Percentiles rank a stretch among this genome's conserved stretches.
phyloP scores from a whole-genome alignment of 2,329 filamentous ascomycete species.

The Curvularia verruculosa region DNA sequence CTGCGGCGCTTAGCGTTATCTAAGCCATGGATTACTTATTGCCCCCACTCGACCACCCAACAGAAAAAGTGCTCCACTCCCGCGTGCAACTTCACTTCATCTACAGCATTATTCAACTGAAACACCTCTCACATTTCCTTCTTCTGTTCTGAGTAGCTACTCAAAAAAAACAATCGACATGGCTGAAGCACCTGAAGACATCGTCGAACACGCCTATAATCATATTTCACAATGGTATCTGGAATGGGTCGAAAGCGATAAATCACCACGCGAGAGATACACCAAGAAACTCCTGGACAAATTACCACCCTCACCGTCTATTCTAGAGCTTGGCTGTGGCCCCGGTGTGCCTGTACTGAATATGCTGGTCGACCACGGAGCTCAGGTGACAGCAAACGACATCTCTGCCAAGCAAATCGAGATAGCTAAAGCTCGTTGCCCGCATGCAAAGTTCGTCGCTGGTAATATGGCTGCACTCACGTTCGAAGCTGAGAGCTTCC shows the following conservation, averaged over 20 bases:
- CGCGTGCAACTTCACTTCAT: not conserved
- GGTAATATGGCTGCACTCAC: slow-evolving; percentile 50
- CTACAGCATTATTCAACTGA: not conserved
- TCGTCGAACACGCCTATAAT: slow-evolving; percentile 13
- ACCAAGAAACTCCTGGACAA: slow-evolving; percentile 1
- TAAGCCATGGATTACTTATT: too few relatives aligned
- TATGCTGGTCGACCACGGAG: slow-evolving; percentile 16
- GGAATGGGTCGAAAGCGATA: slow-evolving; percentile 11
- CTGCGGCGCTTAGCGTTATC: too few relatives aligned
- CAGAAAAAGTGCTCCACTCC: not conserved
- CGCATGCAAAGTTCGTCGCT: slow-evolving; percentile 25
- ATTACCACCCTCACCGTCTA: slow-evolving; percentile 1
- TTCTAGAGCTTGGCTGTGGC: slow-evolving; percentile 24
- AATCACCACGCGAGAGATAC: slow-evolving; percentile 11
- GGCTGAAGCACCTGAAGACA: slow-evolving; percentile 7
- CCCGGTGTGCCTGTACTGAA: slow-evolving; percentile 19
- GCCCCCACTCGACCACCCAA: not conserved
- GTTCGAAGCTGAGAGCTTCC: slow-evolving; percentile 46
- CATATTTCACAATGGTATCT: slow-evolving; percentile 16
- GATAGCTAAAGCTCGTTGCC: slow-evolving; percentile 28
- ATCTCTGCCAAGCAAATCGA: slow-evolving; percentile 47
- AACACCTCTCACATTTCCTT: not conserved
- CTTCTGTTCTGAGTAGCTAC: not conserved
- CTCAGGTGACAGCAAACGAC: slow-evolving; percentile 47
- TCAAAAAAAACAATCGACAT: not conserved